Base-by-base conservation (phyloP, 208 protist species). In the Leishmania tropica region DNA sequence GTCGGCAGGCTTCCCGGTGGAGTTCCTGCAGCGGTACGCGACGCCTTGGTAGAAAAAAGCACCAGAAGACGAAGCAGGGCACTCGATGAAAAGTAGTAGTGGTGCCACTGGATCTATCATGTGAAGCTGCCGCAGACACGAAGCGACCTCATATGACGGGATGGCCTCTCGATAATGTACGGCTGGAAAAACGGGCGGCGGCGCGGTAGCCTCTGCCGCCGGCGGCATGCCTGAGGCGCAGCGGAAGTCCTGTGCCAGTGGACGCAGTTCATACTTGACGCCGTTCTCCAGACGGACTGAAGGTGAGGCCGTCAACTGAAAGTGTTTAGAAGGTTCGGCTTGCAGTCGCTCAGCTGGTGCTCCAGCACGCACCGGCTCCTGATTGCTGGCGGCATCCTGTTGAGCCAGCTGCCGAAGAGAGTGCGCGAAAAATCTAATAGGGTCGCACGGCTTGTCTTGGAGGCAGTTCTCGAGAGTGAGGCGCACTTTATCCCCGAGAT, bases 11-110 rank as follows among this genome's bases (percentile, higher is more conserved):
- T 71, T 13, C 85, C 75, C 7, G 75, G 79, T 15, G 91, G 71
- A 64, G 87, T n/a, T n/a, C 40, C 15, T 37, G 35, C 84, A 82
- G 13, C 78, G 75, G 84, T 96, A 97, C 0, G 94, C 87, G 47
- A 90, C 84, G 19, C 94, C 94, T 76, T 95, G 87, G 35, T 94
- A 60, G 77, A 95, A 95, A 64, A 97, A 88, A 0, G 95, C 71
- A 8, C 89, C 81, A 28, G 73, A 67, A 17, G 88, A 86, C 11
- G 89, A 82, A n/a, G 64, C n/a, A 0, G 94, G 90, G 1, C 85
- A 81, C 80, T 97, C 94, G 40, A 97, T 76, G 76, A 96, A 60
- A 19, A 97, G 42, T 28, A 97, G 70, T 0, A 86, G 84, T 2
- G 89, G 83, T 24, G 82, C 53, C 1, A 73, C 67, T 31, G 67